phyloP scores from a whole-genome alignment of 768 basidiomycete species.

The Imleria badia region DNA sequence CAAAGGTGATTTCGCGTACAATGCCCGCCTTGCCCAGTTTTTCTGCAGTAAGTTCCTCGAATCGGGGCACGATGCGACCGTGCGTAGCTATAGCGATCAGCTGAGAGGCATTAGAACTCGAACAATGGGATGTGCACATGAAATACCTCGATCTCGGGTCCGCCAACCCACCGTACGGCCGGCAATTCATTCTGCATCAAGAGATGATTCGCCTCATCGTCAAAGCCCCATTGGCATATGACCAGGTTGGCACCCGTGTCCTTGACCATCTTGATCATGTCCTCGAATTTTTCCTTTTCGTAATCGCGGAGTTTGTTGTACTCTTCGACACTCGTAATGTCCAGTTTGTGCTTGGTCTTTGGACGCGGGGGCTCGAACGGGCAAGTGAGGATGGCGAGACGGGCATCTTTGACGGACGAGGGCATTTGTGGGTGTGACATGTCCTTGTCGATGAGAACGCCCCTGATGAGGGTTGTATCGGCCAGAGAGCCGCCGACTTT shows the following conservation, averaged over 20 bases:
- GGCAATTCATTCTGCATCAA: constrained; percentile 98
- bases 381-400: constrained; percentile 95
- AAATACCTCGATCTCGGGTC: constrained; percentile 94
- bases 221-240: constrained; percentile 99
- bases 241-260: constrained; percentile 97
- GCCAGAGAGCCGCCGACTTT: constrained; percentile 97
- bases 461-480: constrained; percentile 92
- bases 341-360: constrained; percentile 98
- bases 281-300: constrained; percentile 93
- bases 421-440: constrained; percentile 99
- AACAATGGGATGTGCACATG: background rate
- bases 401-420: constrained; percentile 79
- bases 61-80: constrained; percentile 96
- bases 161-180: constrained; percentile 98
- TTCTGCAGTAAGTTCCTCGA: constrained; percentile 88
- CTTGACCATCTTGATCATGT: constrained; percentile 97
- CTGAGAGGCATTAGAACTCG: constrained; percentile 38
- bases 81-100: constrained; percentile 98
- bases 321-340: constrained; percentile 95
- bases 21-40: constrained; percentile 94
- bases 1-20: constrained; percentile 93
- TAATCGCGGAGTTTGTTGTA: constrained; percentile 93
- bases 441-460: constrained; percentile 99
- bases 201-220: constrained; percentile 98
- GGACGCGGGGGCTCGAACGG: constrained; percentile 99